A percentile compares a stretch with the other conserved stretches of the same genome.
These are phyloP conservation scores for Laetiporus sulphureus DNA, from an alignment of 1,284 basidiomycete species.

Conservation along the genomic window DNA sequence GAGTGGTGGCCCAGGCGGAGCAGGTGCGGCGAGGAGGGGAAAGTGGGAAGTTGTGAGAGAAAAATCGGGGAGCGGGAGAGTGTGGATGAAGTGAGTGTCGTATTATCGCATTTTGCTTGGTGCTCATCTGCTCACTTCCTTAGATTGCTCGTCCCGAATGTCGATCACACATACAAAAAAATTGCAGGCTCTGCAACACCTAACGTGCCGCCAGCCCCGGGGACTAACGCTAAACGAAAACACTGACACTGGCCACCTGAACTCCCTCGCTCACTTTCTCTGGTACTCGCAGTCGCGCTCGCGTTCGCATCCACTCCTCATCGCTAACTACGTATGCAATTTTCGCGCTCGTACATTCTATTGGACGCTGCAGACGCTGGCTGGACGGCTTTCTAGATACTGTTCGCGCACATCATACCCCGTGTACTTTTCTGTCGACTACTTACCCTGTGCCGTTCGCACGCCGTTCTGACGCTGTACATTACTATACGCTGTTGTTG, in stretches of 20 bases:
- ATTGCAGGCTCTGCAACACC: background rate
- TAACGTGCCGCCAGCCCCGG: background rate
- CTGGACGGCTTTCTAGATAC: background rate
- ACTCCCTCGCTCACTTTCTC: background rate
- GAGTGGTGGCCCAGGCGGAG: constrained; percentile 13
- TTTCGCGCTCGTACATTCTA: too few relatives aligned
- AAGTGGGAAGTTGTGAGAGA: constrained; percentile 58
- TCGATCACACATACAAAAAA: constrained; percentile 2
- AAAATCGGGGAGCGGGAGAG: constrained; percentile 46
- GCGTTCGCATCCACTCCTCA: background rate
- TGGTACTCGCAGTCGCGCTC: background rate
- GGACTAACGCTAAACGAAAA: background rate
- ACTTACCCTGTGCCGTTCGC: background rate
- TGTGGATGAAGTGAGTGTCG: constrained; percentile 56
- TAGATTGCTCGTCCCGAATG: constrained; percentile 9
- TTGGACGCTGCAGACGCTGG: too few relatives aligned
- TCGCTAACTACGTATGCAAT: background rate
- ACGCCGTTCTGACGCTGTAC: background rate
- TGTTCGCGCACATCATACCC: background rate
- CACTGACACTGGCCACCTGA: constrained; percentile 2
- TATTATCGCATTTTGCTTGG: too few relatives aligned
- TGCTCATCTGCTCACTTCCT: too few relatives aligned
- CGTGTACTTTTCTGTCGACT: background rate
- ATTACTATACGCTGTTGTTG: background rate
- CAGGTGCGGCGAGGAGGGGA: constrained; percentile 27